Conservation (phyloP, 257 asterid genomes). For the Asclepias syriaca region DNA sequence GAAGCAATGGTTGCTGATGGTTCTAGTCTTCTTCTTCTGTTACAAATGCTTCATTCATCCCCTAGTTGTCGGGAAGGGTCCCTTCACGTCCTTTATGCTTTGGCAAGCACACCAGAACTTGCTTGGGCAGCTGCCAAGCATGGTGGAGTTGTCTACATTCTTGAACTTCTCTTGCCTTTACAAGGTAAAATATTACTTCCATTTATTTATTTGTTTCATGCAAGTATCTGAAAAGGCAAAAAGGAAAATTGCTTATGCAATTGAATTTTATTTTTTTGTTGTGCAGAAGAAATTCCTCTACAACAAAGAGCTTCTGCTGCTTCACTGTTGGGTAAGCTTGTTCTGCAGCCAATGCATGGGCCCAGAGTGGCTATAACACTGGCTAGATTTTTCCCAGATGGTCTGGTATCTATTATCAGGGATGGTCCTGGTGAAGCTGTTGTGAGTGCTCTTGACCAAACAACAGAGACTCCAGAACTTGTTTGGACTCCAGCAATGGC, state of each 20-base stretch:
- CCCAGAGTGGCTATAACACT: slow-evolving; percentile 96
- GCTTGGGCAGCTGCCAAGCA: slow-evolving; percentile 99
- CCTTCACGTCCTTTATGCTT: slow-evolving; percentile 89
- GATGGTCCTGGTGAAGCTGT: slow-evolving; percentile 99
- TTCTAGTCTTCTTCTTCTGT: slow-evolving; percentile 76
- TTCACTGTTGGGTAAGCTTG: slow-evolving; percentile 85
- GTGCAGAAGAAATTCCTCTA: slow-evolving; percentile 86
- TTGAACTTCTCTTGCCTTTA: slow-evolving; percentile 85
- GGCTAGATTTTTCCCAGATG: slow-evolving; percentile 95
- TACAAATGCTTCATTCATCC: slow-evolving; percentile 96
- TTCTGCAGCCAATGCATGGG: slow-evolving; percentile 98
- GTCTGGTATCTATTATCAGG: slow-evolving; percentile 82
- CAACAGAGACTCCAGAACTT: slow-evolving; percentile 98
- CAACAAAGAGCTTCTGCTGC: slow-evolving; percentile 99
- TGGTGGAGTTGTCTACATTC: slow-evolving; percentile 98
- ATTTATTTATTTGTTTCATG: slow-evolving; percentile 8
- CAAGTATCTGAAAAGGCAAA: not conserved
- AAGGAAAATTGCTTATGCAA: slow-evolving; percentile 17
- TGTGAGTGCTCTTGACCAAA: slow-evolving; percentile 81
- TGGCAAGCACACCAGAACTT: slow-evolving; percentile 97
- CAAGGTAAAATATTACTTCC: slow-evolving; percentile 45
- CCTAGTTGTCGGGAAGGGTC: slow-evolving; percentile 97
- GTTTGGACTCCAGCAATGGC: slow-evolving; percentile 99
- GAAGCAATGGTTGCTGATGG: slow-evolving; percentile 97
- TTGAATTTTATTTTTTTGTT: slow-evolving; percentile 13